Base-by-base conservation (phyloP, 805 yeast species). In the Pichia kluyveri region DNA sequence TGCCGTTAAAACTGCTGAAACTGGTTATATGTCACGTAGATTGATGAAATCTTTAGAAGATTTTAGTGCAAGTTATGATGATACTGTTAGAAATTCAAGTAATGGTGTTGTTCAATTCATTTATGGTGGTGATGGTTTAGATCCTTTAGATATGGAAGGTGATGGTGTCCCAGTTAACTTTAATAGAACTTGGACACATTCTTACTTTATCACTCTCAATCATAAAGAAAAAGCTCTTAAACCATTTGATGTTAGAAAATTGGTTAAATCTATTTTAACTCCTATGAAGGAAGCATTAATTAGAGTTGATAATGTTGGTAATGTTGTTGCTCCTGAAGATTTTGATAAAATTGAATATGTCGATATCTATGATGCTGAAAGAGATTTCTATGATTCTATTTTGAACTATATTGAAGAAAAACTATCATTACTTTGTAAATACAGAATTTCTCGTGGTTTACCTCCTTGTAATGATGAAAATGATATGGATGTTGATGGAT, bases 121-220 rank as follows among this genome's bases (percentile, higher is more conserved):
- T 36, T 93, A 93, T 62, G 99, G 99, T 67, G 99, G 98, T 54
- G 99, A 93, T 67, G 96, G 98, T 43, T 76, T 93, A 54, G 99
- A 93, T 72, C 99, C 99, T 4, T 75, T 87, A 62, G 97, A 91
- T 68, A 93, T 93, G 99, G 99, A 95, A 69, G 99, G 99, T 56
- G 96, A 95, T 67, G 96, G 98, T 1, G 79, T 73, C 58, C 99
- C 99, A 0, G 99, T 93, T 36, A 89, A 95, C 63, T 91, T 93
- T 64, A 74, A 73, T 48, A 80, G 97, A 62, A 87, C 96, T 26
- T 93, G 99, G 99, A 89, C 82, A 53, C 99, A 93, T 65, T 82
- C 96, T 8, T 73, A 68, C 57, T 83, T 85, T 66, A 70, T 87
- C 48, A 85, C 96, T 1, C 81, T 79, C 53, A 69, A 76, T 56